Evolutionary conservation across 164 flowering plant species (phyloP), one percentile per base, ranked within the genome.

Genomic region (Vitis labrusca): DNA sequence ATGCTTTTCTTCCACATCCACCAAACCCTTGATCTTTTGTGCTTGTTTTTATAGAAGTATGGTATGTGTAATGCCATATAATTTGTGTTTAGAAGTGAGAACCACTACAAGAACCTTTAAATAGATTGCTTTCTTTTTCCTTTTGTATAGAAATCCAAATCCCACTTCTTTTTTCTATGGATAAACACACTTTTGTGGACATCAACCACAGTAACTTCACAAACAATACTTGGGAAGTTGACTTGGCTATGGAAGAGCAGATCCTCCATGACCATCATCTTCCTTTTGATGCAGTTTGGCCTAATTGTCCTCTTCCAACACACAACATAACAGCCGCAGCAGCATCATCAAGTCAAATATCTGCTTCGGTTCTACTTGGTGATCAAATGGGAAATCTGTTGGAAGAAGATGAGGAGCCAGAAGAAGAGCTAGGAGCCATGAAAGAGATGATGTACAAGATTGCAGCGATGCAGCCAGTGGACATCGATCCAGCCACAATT

Each of bases 371-470:
- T 15, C 23, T 29, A 11, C 61, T 62, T 54, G 14, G 32, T 16
- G 27, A 48, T 63, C 59, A 59, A 37, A 61, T 11, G 52, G 29
- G 17, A 50, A 50, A 48, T 71, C 49, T 16, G 51, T 49, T 13
- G 10, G 79, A 84, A 48, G 88, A 77, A 2, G 81, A 78, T 0
- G 85, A 87, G 10, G 91, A 81, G 32, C 76, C 72, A 29, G 91
- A 84, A 49, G 92, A 89, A 64, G 87, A 86, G 63, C 76, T 93
- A 1, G 93, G 93, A 14, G 86, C 92, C 64, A 85, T 90, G 89
- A 91, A 88, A 68, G 98, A 93, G 76, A 88, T 93, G 97, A 88
- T 93, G 90, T 93, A 89, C 87, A 90, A 78, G 70, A 88, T 91
- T 30, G 97, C 98, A 0, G 88, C 90, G 52, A 93, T 91, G 98